Conservation (phyloP, 371 early-diverging fungal genomes). For the Mucor lusitanicus region DNA sequence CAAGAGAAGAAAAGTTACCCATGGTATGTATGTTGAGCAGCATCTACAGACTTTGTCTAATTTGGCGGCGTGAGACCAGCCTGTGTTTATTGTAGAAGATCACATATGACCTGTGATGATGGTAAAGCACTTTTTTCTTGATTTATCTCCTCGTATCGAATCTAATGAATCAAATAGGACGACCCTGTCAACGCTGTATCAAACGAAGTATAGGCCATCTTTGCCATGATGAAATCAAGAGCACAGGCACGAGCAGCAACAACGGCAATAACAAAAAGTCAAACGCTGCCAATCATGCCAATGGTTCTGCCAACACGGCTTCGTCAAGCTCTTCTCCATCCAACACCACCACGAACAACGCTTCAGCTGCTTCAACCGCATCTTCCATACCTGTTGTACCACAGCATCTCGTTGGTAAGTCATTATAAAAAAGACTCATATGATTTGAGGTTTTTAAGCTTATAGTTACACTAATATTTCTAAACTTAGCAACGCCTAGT, state of each 20-base stretch:
- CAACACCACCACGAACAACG: not conserved
- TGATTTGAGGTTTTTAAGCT: slow-evolving; percentile 6
- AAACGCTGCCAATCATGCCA: not conserved
- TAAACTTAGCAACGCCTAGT: slow-evolving; percentile 22
- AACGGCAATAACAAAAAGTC: slow-evolving; percentile 5
- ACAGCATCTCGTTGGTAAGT: slow-evolving; percentile 15
- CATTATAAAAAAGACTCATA: slow-evolving; percentile 1
- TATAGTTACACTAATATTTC: not conserved
- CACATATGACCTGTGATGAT: slow-evolving; percentile 87
- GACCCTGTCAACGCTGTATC: slow-evolving; percentile 94
- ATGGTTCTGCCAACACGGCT: not conserved
- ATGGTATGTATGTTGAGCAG: slow-evolving; percentile 41
- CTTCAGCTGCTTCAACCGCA: not conserved
- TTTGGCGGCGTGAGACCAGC: slow-evolving; percentile 45
- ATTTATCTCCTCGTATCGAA: not conserved
- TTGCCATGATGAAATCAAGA: slow-evolving; percentile 84
- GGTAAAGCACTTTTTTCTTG: slow-evolving; percentile 36
- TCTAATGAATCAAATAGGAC: slow-evolving; percentile 41
- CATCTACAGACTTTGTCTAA: not conserved
- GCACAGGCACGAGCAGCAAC: slow-evolving; percentile 4
- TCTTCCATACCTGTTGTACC: slow-evolving; percentile 3
- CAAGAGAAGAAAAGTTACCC: slow-evolving; percentile 70
- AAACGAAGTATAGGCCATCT: slow-evolving; percentile 90
- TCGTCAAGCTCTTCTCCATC: not conserved
- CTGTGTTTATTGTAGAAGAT: slow-evolving; percentile 83